These are phyloP conservation scores for Aspergillus felis DNA, from an alignment of 2,329 filamentous ascomycete species.

Conservation along the genomic window DNA sequence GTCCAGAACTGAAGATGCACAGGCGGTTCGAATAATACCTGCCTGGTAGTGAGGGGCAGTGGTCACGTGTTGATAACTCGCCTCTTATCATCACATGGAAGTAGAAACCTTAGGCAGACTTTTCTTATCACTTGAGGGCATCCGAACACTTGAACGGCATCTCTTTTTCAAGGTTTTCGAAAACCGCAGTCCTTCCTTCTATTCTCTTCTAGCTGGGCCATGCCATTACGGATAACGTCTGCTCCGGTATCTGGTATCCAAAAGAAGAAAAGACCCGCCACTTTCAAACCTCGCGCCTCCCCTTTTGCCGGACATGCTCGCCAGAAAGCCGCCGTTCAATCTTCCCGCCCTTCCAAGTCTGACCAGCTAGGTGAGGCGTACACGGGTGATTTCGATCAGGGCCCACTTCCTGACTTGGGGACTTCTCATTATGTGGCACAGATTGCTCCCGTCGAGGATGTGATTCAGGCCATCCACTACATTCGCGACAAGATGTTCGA, in stretches of 20 bases:
- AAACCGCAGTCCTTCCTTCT: neutral
- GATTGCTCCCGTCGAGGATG: constrained; percentile 45
- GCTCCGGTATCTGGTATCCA: constrained; percentile 45
- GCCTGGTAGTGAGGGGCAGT: neutral
- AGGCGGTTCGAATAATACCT: neutral
- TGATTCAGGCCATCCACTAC: constrained; percentile 52
- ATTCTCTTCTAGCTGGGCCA: constrained; percentile 18
- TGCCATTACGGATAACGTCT: constrained; percentile 48
- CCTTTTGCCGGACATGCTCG: constrained; percentile 41
- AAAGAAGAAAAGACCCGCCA: constrained; percentile 33
- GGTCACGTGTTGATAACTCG: neutral
- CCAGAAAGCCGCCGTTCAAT: constrained; percentile 34
- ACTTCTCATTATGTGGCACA: constrained; percentile 47
- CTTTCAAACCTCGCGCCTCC: constrained; percentile 29
- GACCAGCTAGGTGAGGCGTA: constrained; percentile 16
- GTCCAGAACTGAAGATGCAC: neutral
- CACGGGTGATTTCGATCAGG: constrained; percentile 24
- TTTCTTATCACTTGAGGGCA: neutral
- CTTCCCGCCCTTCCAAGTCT: constrained; percentile 22
- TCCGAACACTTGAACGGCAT: neutral
- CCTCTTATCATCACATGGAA: neutral
- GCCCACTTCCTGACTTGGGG: constrained; percentile 51
- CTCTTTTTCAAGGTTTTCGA: neutral
- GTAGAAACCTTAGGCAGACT: neutral
- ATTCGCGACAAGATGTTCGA: constrained; percentile 54